Evolutionary conservation across 2,329 filamentous ascomycete species (phyloP).

Genomic region (Hymenoscyphus scutula): DNA sequence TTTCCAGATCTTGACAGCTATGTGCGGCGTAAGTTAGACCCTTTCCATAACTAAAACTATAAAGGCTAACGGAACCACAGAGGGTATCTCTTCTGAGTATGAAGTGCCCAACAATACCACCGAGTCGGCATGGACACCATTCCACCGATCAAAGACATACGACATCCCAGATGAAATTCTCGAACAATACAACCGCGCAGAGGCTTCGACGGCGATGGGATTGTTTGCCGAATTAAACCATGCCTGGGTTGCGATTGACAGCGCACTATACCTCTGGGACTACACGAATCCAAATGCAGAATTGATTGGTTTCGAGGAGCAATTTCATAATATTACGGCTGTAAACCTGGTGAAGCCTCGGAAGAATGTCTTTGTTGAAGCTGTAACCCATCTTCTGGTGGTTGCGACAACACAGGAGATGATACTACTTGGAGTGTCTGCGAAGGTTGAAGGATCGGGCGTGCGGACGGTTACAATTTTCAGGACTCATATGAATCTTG

Average conservation of each 20-base stretch:
- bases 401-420: slow-evolving; percentile 85
- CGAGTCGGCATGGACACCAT: slow-evolving; percentile 77
- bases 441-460: slow-evolving; percentile 64
- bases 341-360: slow-evolving; percentile 85
- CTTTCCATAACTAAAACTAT: not conserved
- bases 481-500: slow-evolving; percentile 80
- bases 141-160: slow-evolving; percentile 82
- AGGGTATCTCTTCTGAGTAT: slow-evolving; percentile 89
- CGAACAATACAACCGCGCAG: slow-evolving; percentile 83
- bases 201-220: slow-evolving; percentile 90
- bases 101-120: slow-evolving; percentile 62
- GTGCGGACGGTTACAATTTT: slow-evolving; percentile 75
- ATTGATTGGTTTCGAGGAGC: slow-evolving; percentile 88
- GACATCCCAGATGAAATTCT: slow-evolving; percentile 90
- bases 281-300: slow-evolving; percentile 92
- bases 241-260: slow-evolving; percentile 94
- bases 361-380: slow-evolving; percentile 78
- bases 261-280: slow-evolving; percentile 95
- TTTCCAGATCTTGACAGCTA: slow-evolving; percentile 91
- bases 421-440: slow-evolving; percentile 79
- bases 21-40: slow-evolving; percentile 68
- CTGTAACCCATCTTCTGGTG: slow-evolving; percentile 84
- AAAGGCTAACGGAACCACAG: slow-evolving; percentile 46
- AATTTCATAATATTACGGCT: slow-evolving; percentile 82
- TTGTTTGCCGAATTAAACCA: slow-evolving; percentile 93